Conservation (phyloP, 495 filamentous ascomycete genomes). For the Ramalina peruviana region DNA sequence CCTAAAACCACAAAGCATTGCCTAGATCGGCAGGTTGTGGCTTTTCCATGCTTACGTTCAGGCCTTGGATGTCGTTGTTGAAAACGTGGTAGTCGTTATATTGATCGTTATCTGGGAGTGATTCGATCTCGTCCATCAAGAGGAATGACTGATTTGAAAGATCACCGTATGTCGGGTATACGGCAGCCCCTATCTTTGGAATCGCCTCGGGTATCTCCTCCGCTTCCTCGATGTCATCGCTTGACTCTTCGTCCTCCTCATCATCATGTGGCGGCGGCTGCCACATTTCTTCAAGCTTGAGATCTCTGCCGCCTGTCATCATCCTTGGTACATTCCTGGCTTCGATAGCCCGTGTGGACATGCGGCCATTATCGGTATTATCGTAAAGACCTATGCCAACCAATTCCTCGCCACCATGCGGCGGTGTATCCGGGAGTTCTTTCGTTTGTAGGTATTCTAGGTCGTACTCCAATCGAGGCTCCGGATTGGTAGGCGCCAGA, state of each 20-base stretch:
- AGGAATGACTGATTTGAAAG: conserved; percentile 35
- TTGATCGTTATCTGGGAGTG: conserved; percentile 17
- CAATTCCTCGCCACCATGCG: conserved; percentile 46
- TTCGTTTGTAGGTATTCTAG: too few species aligned
- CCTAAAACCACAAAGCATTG: conserved; percentile 13
- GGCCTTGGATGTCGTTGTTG: conserved; percentile 12
- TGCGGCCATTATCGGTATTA: conserved; percentile 33
- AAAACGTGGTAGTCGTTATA: conserved; percentile 17
- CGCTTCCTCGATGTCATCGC: conserved; percentile 27
- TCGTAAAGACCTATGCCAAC: conserved; percentile 79
- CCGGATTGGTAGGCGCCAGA: too few species aligned
- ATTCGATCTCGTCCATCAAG: conserved; percentile 27
- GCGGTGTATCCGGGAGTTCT: not conserved
- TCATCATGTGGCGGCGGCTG: conserved; percentile 50
- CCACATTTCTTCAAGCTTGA: conserved; percentile 78
- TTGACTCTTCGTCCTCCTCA: conserved; percentile 37
- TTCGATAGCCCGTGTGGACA: conserved; percentile 30
- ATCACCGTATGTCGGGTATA: conserved; percentile 20
- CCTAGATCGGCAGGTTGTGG: conserved; percentile 3
- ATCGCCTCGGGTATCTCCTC: conserved; percentile 15
- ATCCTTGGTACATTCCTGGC: conserved; percentile 20
- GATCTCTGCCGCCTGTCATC: conserved; percentile 44
- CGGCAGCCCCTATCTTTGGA: conserved; percentile 10
- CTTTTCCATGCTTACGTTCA: conserved; percentile 5
- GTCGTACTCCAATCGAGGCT: too few species aligned